A percentile compares a stretch with the other conserved stretches of the same genome.
These are phyloP conservation scores for Spizellomyces sp. DNA, from an alignment of 192 early-diverging fungal genomes.

Conservation along the genomic window DNA sequence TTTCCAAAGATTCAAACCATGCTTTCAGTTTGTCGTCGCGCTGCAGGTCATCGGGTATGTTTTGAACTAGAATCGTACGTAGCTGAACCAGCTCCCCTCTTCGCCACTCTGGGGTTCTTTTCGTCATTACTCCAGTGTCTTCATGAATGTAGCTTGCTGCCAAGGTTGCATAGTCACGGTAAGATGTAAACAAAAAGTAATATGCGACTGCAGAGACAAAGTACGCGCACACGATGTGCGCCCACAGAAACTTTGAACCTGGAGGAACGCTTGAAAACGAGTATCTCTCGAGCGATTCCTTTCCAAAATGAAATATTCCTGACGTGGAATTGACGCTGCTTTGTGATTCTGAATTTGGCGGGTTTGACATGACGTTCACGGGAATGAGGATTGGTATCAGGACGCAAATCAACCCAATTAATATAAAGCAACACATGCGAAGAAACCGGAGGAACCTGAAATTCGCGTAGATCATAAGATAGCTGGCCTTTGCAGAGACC, in stretches of 20 bases:
- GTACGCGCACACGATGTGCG: slow-evolving; percentile 44
- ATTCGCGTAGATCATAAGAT: not conserved
- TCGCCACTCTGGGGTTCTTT: slow-evolving; percentile 35
- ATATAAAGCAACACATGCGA: slow-evolving; percentile 36
- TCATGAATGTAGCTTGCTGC: slow-evolving; percentile 36
- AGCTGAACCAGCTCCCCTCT: slow-evolving; percentile 46
- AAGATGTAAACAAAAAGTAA: slow-evolving; percentile 39
- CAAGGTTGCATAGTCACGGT: slow-evolving; percentile 39
- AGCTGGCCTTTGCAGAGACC: not conserved
- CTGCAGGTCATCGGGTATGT: slow-evolving; percentile 46
- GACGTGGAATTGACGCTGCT: not conserved
- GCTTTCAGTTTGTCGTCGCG: slow-evolving; percentile 41
- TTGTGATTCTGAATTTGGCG: not conserved
- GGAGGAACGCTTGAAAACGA: slow-evolving; percentile 42
- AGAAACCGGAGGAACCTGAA: slow-evolving; percentile 50
- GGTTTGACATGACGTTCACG: slow-evolving; percentile 42
- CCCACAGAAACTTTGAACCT: slow-evolving; percentile 35
- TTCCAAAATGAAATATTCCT: slow-evolving; percentile 12
- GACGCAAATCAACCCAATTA: slow-evolving; percentile 27
- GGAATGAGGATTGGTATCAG: slow-evolving; percentile 42
- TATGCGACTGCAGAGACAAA: slow-evolving; percentile 40
- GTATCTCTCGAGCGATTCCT: slow-evolving; percentile 13
- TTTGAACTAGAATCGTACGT: slow-evolving; percentile 51
- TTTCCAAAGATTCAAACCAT: slow-evolving; percentile 47
- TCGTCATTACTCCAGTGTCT: slow-evolving; percentile 9